Conservation (phyloP, 768 basidiomycete genomes). For the Trichaptum fuscoviolaceum region DNA sequence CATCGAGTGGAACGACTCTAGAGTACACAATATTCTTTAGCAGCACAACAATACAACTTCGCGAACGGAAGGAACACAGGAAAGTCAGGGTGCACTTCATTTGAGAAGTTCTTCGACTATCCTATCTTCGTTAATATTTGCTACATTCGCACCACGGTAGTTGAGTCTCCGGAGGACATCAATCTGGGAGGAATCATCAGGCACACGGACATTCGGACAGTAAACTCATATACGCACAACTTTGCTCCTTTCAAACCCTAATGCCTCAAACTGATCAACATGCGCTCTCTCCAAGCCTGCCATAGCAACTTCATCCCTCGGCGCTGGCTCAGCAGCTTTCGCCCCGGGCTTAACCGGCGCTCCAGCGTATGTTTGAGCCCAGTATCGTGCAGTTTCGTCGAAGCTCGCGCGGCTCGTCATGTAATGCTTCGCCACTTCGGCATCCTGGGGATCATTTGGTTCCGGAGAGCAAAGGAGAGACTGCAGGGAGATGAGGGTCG, state of each 20-base stretch:
- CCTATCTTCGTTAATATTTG: slow-evolving; percentile 76
- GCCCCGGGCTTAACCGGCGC: slow-evolving; percentile 47
- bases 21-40: not conserved
- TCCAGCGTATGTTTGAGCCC: slow-evolving; percentile 90
- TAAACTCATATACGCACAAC: slow-evolving; percentile 53
- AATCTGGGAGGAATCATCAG: slow-evolving; percentile 43
- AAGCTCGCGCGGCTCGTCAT: slow-evolving; percentile 84
- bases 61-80: slow-evolving; percentile 1
- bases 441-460: slow-evolving; percentile 95
- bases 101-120: slow-evolving; percentile 85
- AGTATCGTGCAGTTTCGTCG: slow-evolving; percentile 88
- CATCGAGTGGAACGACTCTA: no score
- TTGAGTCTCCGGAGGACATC: slow-evolving; percentile 85
- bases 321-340: slow-evolving; percentile 17
- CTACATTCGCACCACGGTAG: slow-evolving; percentile 78
- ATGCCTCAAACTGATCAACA: slow-evolving; percentile 75
- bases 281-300: slow-evolving; percentile 82
- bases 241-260: slow-evolving; percentile 80
- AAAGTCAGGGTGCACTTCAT: slow-evolving; percentile 20
- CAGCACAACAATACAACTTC: not conserved
- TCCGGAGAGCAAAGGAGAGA: slow-evolving; percentile 90
- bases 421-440: slow-evolving; percentile 96
- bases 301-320: slow-evolving; percentile 47
- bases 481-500: slow-evolving; percentile 92
- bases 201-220: slow-evolving; percentile 3